Percentiles rank a stretch among this genome's conserved stretches.
Evolutionary conservation across 352 stramenopile genomes (phyloP).

Genomic region (Elongisporangium anandrum): DNA sequence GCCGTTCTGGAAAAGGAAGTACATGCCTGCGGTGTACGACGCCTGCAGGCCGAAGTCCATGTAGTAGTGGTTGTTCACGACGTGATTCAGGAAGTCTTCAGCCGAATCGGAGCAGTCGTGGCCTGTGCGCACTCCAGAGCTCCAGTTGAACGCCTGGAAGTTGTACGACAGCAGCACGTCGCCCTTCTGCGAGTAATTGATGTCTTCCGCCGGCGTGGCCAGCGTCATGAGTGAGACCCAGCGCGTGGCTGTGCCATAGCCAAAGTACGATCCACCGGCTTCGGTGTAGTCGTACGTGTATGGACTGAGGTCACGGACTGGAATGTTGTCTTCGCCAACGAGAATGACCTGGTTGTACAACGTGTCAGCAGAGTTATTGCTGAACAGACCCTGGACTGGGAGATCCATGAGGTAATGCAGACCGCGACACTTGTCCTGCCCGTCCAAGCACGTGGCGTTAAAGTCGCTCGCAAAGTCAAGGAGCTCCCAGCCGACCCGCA

Average conservation of each 20-base stretch:
- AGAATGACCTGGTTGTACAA: conserved; percentile 6
- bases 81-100: conserved; percentile 26
- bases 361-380: conserved; percentile 8
- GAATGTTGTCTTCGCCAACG: conserved; percentile 34
- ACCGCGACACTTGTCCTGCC: conserved; percentile 17
- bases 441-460: conserved; percentile 23
- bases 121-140: conserved; percentile 19
- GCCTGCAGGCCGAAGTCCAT: conserved; percentile 43
- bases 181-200: conserved; percentile 8
- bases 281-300: conserved; percentile 10
- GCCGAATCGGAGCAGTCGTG: conserved; percentile 31
- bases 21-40: conserved; percentile 40
- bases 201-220: conserved; percentile 15
- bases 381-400: conserved; percentile 6
- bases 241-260: conserved; percentile 25
- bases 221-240: conserved; percentile 36
- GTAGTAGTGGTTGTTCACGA: conserved; percentile 39
- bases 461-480: conserved; percentile 34
- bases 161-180: conserved; percentile 34
- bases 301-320: conserved; percentile 19
- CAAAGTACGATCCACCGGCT: neutral
- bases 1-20: conserved; percentile 56
- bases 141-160: conserved; percentile 6
- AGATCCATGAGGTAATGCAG: conserved; percentile 28
- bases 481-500: conserved; percentile 26